phyloP scores from a whole-genome alignment of 345 rosid genomes.

The Eucalyptus viminalis region DNA sequence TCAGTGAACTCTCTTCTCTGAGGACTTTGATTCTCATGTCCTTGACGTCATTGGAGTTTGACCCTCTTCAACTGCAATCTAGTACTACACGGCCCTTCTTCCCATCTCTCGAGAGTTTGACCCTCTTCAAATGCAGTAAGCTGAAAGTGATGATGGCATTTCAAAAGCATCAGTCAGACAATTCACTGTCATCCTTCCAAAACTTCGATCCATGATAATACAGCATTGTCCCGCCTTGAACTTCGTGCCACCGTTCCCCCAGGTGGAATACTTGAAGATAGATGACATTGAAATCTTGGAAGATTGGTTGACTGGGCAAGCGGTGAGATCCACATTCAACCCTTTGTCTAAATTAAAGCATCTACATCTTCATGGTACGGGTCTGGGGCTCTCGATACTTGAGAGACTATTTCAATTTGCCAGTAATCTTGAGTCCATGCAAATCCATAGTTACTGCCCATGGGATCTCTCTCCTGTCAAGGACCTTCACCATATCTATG shows the following conservation, averaged over 20 bases:
- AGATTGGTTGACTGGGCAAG: neutral
- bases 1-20: neutral
- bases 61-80: no score
- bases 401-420: neutral
- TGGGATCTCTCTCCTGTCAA: no score
- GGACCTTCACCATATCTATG: no score
- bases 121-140: fast-evolving
- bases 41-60: neutral
- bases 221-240: fast-evolving
- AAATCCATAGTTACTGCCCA: neutral
- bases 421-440: neutral
- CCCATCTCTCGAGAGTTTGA: neutral
- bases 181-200: neutral
- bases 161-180: neutral
- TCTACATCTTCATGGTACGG: fast-evolving
- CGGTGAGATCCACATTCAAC: neutral
- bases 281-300: fast-evolving
- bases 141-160: neutral
- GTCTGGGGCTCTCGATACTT: fast-evolving
- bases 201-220: fast-evolving
- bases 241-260: neutral
- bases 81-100: neutral
- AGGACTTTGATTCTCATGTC: fast-evolving
- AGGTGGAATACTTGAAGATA: fast-evolving
- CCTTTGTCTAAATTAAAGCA: neutral